phyloP scores from a whole-genome alignment of 768 basidiomycete genomes.

The Phlegmacium glaucopus region DNA sequence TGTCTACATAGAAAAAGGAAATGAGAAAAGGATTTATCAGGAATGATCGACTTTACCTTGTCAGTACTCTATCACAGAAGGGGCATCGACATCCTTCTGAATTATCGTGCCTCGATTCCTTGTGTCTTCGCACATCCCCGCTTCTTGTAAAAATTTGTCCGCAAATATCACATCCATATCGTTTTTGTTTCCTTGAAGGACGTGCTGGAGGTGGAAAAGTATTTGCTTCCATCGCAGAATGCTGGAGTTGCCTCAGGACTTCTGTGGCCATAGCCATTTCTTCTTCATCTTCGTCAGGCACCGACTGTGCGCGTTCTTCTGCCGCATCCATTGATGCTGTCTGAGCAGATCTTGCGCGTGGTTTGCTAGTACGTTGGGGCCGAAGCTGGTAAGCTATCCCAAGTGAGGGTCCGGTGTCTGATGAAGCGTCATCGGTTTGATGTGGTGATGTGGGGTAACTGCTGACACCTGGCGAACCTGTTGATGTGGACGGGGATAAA shows the following conservation, averaged over 20 bases:
- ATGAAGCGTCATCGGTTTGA: not conserved
- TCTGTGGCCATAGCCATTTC: not conserved
- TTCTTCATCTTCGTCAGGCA: not conserved
- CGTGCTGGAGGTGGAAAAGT: slow-evolving; percentile 14
- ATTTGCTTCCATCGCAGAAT: slow-evolving; percentile 8
- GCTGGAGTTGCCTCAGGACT: not conserved
- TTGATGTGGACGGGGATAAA: not conserved
- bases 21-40: not conserved
- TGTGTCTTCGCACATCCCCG: slow-evolving; percentile 21
- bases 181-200: slow-evolving; percentile 17
- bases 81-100: slow-evolving; percentile 13
- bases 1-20: slow-evolving; percentile 11
- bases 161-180: slow-evolving; percentile 20
- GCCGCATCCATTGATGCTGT: not conserved
- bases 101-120: slow-evolving; percentile 18
- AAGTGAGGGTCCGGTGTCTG: not conserved
- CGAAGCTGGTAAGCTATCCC: not conserved
- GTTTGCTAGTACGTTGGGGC: not conserved
- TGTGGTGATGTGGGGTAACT: not conserved
- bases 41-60: slow-evolving; percentile 10
- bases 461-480: not conserved
- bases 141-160: slow-evolving; percentile 20
- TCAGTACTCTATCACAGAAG: slow-evolving; percentile 17
- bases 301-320: not conserved
- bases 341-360: not conserved